Percentiles rank a stretch among this genome's conserved stretches.
Evolutionary conservation across 2,329 filamentous ascomycete genomes (phyloP).

Genomic region (Aspergillus hortae): DNA sequence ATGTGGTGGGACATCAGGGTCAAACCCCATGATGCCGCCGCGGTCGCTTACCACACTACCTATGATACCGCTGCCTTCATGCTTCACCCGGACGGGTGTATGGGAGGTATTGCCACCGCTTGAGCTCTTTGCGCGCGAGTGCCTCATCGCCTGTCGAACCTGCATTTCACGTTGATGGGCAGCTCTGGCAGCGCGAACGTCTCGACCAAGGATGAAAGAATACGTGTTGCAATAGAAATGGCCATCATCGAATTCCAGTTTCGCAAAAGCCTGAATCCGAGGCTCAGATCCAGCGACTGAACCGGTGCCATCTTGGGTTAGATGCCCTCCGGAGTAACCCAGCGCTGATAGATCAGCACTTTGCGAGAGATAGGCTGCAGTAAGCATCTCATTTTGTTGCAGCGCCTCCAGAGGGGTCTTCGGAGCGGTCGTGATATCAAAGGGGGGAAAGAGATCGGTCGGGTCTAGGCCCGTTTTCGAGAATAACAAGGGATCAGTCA

Average conservation of each 20-base stretch:
- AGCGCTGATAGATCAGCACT: slow-evolving; percentile 33
- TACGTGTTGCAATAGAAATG: slow-evolving; percentile 65
- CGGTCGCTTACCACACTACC: slow-evolving; percentile 54
- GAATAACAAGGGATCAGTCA: slow-evolving; percentile 34
- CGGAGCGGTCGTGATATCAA: slow-evolving; percentile 30
- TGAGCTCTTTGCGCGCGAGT: slow-evolving; percentile 44
- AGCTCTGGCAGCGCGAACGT: slow-evolving; percentile 50
- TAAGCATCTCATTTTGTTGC: slow-evolving; percentile 39
- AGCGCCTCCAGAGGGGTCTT: slow-evolving; percentile 35
- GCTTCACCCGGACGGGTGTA: slow-evolving; percentile 43
- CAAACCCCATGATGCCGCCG: slow-evolving; percentile 52
- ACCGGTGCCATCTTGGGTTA: slow-evolving; percentile 28
- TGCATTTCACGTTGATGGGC: slow-evolving; percentile 45
- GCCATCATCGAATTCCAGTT: slow-evolving; percentile 62
- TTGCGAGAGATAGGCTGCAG: slow-evolving; percentile 37
- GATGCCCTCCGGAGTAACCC: slow-evolving; percentile 25
- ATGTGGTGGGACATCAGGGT: slow-evolving; percentile 41
- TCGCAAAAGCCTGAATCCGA: slow-evolving; percentile 58
- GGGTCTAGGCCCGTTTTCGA: slow-evolving; percentile 29
- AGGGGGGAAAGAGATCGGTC: slow-evolving; percentile 32
- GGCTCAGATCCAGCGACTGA: slow-evolving; percentile 42
- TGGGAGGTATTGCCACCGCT: slow-evolving; percentile 43
- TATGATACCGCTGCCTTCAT: slow-evolving; percentile 44
- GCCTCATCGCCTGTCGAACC: slow-evolving; percentile 37
- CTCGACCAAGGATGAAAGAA: slow-evolving; percentile 60